These are phyloP conservation scores for Barbarea vulgaris DNA, from an alignment of 345 rosid species.

Conservation along the genomic window DNA sequence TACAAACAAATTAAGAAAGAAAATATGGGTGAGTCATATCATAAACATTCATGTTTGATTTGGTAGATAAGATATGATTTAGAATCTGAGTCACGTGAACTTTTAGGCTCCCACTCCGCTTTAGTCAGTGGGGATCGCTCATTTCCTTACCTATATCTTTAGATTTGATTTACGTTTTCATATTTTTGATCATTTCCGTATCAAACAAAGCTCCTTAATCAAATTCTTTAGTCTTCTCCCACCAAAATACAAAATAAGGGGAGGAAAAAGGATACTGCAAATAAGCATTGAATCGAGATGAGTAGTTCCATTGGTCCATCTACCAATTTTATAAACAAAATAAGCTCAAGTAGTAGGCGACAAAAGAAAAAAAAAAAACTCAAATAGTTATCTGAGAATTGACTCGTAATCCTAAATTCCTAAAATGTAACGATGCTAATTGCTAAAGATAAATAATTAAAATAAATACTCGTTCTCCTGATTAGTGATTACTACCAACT, in stretches of 20 bases:
- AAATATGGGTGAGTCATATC: background rate
- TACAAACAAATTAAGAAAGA: conserved; percentile 2
- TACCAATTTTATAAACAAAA: background rate
- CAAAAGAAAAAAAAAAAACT: too few relatives aligned
- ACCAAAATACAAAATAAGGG: background rate
- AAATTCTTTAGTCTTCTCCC: background rate
- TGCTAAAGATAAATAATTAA: too few relatives aligned
- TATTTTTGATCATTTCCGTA: background rate
- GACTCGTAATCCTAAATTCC: too few relatives aligned
- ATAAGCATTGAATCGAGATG: background rate
- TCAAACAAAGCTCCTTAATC: background rate
- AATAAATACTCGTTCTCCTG: too few relatives aligned
- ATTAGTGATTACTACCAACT: too few relatives aligned
- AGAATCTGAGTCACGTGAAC: conserved; percentile 20
- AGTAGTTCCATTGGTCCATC: background rate
- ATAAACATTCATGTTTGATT: conserved; percentile 10
- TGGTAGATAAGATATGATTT: background rate
- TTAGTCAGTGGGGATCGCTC: background rate
- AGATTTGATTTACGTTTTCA: background rate
- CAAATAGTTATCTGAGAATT: too few relatives aligned
- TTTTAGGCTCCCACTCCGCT: background rate
- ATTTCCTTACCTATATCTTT: background rate
- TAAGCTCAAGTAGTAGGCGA: too few relatives aligned
- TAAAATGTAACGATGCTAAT: too few relatives aligned
- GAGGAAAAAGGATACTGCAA: background rate